A percentile compares a stretch with the other conserved stretches of the same genome.
These are phyloP conservation scores for Chaetomium sp. DNA, from an alignment of 2,329 filamentous ascomycete genomes.

Conservation along the genomic window DNA sequence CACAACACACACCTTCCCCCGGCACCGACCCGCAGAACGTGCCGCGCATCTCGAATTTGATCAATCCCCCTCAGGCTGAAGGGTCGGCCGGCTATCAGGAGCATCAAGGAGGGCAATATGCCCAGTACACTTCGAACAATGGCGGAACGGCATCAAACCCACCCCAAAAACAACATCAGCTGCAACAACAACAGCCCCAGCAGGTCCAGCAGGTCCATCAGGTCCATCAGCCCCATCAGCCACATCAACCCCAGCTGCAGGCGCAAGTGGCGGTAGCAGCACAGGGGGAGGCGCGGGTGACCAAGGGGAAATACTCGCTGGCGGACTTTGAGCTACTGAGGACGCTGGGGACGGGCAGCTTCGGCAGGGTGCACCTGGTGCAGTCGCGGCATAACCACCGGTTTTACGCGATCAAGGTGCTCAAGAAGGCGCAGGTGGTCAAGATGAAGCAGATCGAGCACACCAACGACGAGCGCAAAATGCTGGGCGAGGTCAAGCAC, in stretches of 20 bases:
- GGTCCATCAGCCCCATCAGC: constrained; percentile 39
- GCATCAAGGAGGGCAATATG: constrained; percentile 35
- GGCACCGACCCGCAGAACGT: constrained; percentile 66
- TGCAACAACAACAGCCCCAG: constrained; percentile 32
- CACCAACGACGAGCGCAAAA: constrained; percentile 94
- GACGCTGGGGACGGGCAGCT: constrained; percentile 94
- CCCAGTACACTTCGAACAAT: constrained; percentile 29
- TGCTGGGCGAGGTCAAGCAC: constrained; percentile 96
- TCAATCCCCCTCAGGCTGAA: constrained; percentile 63
- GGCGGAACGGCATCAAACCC: constrained; percentile 30
- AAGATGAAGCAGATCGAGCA: constrained; percentile 99
- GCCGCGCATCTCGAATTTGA: constrained; percentile 81
- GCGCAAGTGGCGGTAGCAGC: constrained; percentile 33
- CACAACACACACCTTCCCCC: constrained; percentile 43
- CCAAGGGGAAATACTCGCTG: constrained; percentile 96
- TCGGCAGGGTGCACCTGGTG: constrained; percentile 92
- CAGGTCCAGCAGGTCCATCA: constrained; percentile 6
- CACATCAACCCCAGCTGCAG: constrained; percentile 38
- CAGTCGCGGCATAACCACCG: constrained; percentile 98
- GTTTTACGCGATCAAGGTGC: constrained; percentile 96
- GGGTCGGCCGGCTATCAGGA: constrained; percentile 40
- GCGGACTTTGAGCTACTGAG: constrained; percentile 86
- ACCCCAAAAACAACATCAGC: constrained; percentile 31
- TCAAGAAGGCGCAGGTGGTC: constrained; percentile 98
- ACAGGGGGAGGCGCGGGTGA: constrained; percentile 60